Conservation (phyloP, 306 rosid species). For the Trifolium dubium region DNA sequence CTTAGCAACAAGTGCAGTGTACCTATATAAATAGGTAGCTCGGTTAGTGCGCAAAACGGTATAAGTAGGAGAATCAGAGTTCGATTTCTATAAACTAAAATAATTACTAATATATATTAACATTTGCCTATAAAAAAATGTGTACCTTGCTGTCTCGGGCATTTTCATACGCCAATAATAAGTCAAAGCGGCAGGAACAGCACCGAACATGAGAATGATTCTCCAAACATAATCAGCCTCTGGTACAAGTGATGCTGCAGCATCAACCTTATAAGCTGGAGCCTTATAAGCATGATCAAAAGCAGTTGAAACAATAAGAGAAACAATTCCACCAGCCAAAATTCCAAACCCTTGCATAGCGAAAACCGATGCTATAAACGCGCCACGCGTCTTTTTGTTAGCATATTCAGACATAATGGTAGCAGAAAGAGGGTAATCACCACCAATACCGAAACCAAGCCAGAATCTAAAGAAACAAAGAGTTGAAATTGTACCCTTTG, state of each 20-base stretch:
- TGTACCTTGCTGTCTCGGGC: slow-evolving; percentile 48
- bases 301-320: slow-evolving; percentile 23
- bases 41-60: background rate
- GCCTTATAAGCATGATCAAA: slow-evolving; percentile 41
- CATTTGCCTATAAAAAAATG: background rate
- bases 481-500: slow-evolving; percentile 33
- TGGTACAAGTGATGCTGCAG: slow-evolving; percentile 34
- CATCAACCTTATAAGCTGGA: slow-evolving; percentile 16
- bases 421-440: slow-evolving; percentile 50
- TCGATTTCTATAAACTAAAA: background rate
- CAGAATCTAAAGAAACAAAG: slow-evolving; percentile 48
- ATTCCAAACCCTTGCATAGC: slow-evolving; percentile 51
- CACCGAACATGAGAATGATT: slow-evolving; percentile 44
- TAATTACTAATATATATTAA: background rate
- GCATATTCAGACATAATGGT: slow-evolving; percentile 49
- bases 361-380: slow-evolving; percentile 41
- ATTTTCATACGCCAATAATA: slow-evolving; percentile 50
- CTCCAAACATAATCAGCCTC: slow-evolving; percentile 46
- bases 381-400: slow-evolving; percentile 43
- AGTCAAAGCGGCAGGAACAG: slow-evolving; percentile 41
- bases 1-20: slow-evolving; percentile 44
- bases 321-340: slow-evolving; percentile 35
- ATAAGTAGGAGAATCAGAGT: background rate
- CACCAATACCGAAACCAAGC: slow-evolving; percentile 50
- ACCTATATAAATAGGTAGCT: background rate